phyloP scores from a whole-genome alignment of 441 rosid species.

The Corymbia citriodora region DNA sequence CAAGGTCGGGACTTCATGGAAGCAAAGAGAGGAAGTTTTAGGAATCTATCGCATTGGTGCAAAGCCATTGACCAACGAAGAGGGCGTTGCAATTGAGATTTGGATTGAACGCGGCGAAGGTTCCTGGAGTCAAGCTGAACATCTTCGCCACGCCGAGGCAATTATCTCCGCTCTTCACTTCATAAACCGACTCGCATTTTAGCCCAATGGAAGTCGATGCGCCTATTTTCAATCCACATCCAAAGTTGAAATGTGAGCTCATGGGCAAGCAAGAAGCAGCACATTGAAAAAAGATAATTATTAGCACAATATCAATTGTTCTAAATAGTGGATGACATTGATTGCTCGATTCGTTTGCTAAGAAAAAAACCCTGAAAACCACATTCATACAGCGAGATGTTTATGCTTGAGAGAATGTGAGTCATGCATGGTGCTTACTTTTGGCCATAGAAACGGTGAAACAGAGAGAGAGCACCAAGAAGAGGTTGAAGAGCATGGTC shows the following conservation, averaged over 20 bases:
- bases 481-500: not conserved
- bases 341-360: not conserved
- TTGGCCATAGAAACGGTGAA: not conserved
- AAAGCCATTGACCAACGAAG: slow-evolving; percentile 42
- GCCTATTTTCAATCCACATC: not conserved
- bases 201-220: not conserved
- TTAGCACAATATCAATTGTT: not conserved
- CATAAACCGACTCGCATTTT: slow-evolving; percentile 5
- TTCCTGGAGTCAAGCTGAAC: slow-evolving; percentile 7
- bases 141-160: slow-evolving; percentile 7
- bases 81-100: slow-evolving; percentile 22
- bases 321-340: not conserved
- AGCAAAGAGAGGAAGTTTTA: not conserved
- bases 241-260: not conserved
- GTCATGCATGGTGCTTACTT: not conserved
- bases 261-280: not conserved
- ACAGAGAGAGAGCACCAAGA: not conserved
- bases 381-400: not conserved
- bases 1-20: not conserved
- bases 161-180: slow-evolving; percentile 17
- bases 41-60: slow-evolving; percentile 1
- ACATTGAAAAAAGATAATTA: not conserved
- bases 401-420: not conserved
- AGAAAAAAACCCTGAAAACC: not conserved
- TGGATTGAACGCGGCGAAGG: slow-evolving; percentile 26